Conservation (phyloP, 2,329 filamentous ascomycete genomes). For the Apiospora rasikravindrae region DNA sequence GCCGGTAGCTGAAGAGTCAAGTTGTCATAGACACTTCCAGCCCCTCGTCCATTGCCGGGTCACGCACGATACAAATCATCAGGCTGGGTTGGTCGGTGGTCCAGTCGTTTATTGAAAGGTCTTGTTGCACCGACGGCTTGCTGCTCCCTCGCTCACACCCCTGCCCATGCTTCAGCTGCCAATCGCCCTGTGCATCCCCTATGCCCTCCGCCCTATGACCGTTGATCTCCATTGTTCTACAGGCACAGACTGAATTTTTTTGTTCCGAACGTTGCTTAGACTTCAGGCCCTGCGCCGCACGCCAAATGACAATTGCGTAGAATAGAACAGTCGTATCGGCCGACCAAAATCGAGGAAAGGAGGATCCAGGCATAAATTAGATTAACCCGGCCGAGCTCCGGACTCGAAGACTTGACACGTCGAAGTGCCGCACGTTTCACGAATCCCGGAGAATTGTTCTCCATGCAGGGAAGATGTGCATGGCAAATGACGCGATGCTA, state of each 20-base stretch:
- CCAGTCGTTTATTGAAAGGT: background rate
- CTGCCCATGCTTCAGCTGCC: background rate
- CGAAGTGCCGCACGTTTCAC: background rate
- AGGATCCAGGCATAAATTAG: background rate
- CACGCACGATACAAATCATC: background rate
- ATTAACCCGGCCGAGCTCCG: background rate
- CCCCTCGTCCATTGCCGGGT: background rate
- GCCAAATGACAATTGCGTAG: background rate
- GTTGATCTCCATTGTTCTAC: background rate
- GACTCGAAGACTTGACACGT: too few relatives aligned
- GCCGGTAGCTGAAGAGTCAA: background rate
- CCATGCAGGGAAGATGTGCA: background rate
- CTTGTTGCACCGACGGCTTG: background rate
- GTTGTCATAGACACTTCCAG: too few relatives aligned
- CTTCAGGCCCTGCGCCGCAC: background rate
- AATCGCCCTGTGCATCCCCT: background rate
- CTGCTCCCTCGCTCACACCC: background rate
- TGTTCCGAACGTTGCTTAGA: too few relatives aligned
- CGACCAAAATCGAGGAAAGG: background rate
- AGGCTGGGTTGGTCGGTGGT: background rate
- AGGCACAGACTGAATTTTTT: background rate
- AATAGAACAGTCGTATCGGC: background rate
- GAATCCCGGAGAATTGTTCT: background rate
- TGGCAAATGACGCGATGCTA: background rate
- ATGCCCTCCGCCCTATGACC: background rate